Conservation (phyloP, 2,329 filamentous ascomycete species). For the Aspergillus sergii region DNA sequence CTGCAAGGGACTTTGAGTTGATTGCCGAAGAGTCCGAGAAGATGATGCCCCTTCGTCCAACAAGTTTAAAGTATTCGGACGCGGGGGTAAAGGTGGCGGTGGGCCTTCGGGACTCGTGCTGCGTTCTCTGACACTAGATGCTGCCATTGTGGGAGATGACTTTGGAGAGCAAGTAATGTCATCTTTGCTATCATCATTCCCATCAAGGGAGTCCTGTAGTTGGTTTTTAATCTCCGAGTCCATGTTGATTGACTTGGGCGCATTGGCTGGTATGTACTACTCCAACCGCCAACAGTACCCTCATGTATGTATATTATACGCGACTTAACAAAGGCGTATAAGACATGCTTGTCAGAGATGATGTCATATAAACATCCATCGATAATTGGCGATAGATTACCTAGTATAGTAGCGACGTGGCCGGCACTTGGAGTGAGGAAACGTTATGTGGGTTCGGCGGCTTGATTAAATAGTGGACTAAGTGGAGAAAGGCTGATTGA, state of each 20-base stretch:
- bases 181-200: slow-evolving; percentile 9
- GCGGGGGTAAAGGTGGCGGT: slow-evolving; percentile 51
- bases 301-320: slow-evolving; percentile 1
- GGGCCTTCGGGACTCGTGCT: slow-evolving; percentile 35
- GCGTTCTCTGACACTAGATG: slow-evolving; percentile 18
- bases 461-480: background rate
- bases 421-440: background rate
- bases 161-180: slow-evolving; percentile 13
- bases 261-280: background rate
- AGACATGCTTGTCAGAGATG: background rate
- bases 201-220: background rate
- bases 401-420: background rate
- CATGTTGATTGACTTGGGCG: background rate
- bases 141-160: slow-evolving; percentile 19
- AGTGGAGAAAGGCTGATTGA: slow-evolving; percentile 5
- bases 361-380: background rate
- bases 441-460: slow-evolving; percentile 1
- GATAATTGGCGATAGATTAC: background rate
- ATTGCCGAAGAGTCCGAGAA: slow-evolving; percentile 36
- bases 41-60: slow-evolving; percentile 38
- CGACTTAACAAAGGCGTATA: background rate
- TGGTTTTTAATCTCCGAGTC: background rate
- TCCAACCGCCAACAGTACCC: background rate
- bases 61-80: slow-evolving; percentile 43
- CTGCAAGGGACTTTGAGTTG: slow-evolving; percentile 41